phyloP scores from a whole-genome alignment of 169 alveolate species.

The Perkinsus olseni region DNA sequence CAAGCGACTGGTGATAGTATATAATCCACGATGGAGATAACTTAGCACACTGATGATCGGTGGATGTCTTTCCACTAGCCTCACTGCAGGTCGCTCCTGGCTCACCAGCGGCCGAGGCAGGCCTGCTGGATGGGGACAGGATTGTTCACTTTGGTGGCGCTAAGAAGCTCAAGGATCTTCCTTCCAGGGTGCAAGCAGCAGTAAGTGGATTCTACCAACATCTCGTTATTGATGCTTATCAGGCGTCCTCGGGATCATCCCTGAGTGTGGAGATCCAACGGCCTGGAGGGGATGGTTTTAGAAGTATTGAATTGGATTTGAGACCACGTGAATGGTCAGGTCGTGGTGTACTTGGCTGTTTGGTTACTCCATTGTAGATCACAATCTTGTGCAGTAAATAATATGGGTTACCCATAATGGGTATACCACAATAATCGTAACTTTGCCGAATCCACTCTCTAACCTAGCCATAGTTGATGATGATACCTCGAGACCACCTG shows the following conservation, averaged over 20 bases:
- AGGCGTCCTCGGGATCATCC: not conserved
- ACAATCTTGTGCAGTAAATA: not conserved
- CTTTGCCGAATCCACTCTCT: not conserved
- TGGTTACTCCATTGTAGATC: not conserved
- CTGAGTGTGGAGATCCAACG: not conserved
- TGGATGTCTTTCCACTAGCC: too few relatives aligned
- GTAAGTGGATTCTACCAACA: not conserved
- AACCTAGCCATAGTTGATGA: too few relatives aligned
- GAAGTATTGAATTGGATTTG: not conserved
- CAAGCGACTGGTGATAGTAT: too few relatives aligned
- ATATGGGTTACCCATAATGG: not conserved
- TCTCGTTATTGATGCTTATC: not conserved
- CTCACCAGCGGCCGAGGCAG: not conserved
- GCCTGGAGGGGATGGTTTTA: not conserved
- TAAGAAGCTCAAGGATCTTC: not conserved
- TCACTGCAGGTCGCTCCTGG: not conserved
- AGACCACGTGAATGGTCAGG: not conserved
- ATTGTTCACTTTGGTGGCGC: not conserved
- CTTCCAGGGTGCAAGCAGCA: not conserved
- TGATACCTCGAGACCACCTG: too few relatives aligned
- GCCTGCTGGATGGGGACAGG: not conserved
- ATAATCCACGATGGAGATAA: too few relatives aligned
- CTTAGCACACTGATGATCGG: too few relatives aligned
- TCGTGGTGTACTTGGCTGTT: not conserved
- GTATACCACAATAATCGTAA: not conserved